Evolutionary conservation across 257 asterid genomes (phyloP).

Genomic region (Prunella vulgaris): DNA sequence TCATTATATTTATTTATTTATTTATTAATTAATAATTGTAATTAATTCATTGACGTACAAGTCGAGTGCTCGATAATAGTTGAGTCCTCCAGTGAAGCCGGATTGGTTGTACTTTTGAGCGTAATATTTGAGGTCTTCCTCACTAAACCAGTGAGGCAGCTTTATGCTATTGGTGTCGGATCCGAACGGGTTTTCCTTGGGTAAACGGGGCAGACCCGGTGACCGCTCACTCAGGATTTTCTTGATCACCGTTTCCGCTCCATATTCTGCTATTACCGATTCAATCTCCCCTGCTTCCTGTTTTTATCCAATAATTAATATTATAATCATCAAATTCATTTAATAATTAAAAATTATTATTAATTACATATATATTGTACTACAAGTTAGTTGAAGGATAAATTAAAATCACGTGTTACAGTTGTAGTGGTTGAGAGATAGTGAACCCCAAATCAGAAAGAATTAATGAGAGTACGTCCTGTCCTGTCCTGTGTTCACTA

Average conservation of each 20-base stretch:
- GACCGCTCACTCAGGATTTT: slow-evolving; percentile 49
- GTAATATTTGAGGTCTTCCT: slow-evolving; percentile 62
- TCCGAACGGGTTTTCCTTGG: slow-evolving; percentile 60
- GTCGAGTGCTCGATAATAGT: slow-evolving; percentile 81
- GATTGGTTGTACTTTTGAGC: slow-evolving; percentile 41
- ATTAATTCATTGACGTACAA: slow-evolving; percentile 33
- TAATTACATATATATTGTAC: too few relatives aligned
- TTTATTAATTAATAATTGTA: too few relatives aligned
- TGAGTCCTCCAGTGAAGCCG: slow-evolving; percentile 89
- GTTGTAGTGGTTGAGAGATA: slow-evolving; percentile 9
- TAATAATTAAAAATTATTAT: too few relatives aligned
- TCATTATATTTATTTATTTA: too few relatives aligned
- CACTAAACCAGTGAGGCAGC: slow-evolving; percentile 63
- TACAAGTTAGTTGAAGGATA: neutral
- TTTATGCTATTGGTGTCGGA: slow-evolving; percentile 22
- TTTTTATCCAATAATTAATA: too few relatives aligned
- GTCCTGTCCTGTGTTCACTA: too few relatives aligned
- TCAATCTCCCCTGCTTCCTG: slow-evolving; percentile 81
- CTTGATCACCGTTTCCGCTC: slow-evolving; percentile 61
- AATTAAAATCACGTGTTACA: neutral
- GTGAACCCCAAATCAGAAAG: neutral
- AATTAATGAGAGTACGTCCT: too few relatives aligned
- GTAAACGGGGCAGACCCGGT: slow-evolving; percentile 64
- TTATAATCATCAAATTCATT: too few relatives aligned
- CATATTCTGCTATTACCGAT: slow-evolving; percentile 54